phyloP scores from a whole-genome alignment of 805 yeast genomes.

The Metschnikowia baotianmanensis region DNA sequence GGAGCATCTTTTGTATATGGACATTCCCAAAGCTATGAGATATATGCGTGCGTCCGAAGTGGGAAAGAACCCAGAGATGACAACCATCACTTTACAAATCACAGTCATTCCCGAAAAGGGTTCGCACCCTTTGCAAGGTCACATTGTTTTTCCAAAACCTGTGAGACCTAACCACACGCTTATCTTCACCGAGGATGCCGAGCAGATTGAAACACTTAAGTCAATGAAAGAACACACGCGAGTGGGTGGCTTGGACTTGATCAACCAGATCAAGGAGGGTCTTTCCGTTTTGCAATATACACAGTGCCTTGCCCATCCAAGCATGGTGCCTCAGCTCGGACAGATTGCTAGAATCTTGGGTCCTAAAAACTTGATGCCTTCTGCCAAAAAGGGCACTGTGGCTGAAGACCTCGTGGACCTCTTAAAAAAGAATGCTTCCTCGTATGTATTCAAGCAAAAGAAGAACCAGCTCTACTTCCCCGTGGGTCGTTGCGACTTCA shows the following conservation, averaged over 20 bases:
- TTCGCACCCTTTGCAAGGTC: constrained; percentile 69
- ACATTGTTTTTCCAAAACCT: constrained; percentile 69
- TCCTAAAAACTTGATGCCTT: constrained; percentile 87
- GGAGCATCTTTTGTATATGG: constrained; percentile 64
- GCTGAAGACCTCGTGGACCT: constrained; percentile 57
- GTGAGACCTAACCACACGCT: constrained; percentile 62
- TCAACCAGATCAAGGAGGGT: constrained; percentile 57
- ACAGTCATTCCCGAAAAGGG: constrained; percentile 73
- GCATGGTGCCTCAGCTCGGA: constrained; percentile 59
- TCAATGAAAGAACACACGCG: constrained; percentile 55
- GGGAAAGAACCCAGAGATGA: constrained; percentile 71
- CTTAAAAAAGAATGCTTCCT: constrained; percentile 57
- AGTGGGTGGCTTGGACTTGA: constrained; percentile 68
- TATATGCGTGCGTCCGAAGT: constrained; percentile 88
- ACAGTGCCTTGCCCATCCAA: constrained; percentile 83
- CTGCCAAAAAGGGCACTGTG: constrained; percentile 82
- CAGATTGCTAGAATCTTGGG: constrained; percentile 80
- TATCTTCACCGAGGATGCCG: constrained; percentile 63
- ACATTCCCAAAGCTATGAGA: constrained; percentile 67
- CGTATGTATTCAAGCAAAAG: constrained; percentile 76
- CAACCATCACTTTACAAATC: constrained; percentile 62
- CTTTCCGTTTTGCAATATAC: constrained; percentile 53
- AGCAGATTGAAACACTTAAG: constrained; percentile 50
- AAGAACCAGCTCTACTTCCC: constrained; percentile 60
- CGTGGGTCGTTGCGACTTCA: constrained; percentile 73